phyloP scores from a whole-genome alignment of 2,329 filamentous ascomycete species.

The Phialophora verrucosa region DNA sequence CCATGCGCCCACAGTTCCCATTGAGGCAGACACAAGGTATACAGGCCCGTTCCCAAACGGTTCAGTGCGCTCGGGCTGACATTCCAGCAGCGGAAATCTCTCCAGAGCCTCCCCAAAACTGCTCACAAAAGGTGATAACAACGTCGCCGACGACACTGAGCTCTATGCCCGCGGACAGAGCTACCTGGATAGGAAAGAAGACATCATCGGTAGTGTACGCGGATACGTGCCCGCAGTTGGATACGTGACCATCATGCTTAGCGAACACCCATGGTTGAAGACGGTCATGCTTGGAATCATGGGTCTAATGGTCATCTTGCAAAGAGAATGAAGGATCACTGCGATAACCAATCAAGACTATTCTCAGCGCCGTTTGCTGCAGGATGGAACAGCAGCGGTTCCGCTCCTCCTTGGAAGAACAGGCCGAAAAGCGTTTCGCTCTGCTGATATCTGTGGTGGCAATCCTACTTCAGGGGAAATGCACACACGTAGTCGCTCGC shows the following conservation, averaged over 20 bases:
- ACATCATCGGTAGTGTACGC: constrained; percentile 91
- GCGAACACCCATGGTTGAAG: constrained; percentile 96
- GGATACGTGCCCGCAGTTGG: constrained; percentile 94
- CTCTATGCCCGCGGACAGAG: constrained; percentile 85
- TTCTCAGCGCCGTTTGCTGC: neutral
- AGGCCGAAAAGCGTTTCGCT: neutral
- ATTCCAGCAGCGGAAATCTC: constrained; percentile 20
- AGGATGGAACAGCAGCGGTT: constrained; percentile 8
- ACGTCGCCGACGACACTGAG: constrained; percentile 89
- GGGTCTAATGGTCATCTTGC: constrained; percentile 90
- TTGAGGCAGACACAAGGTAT: constrained; percentile 47
- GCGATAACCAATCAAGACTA: constrained; percentile 3
- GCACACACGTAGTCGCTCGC: neutral
- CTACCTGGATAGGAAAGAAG: constrained; percentile 77
- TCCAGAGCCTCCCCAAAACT: constrained; percentile 59
- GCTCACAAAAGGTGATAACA: constrained; percentile 98
- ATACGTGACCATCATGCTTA: constrained; percentile 94
- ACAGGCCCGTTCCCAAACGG: neutral
- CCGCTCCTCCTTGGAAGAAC: neutral
- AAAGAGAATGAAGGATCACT: constrained; percentile 70
- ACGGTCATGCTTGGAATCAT: constrained; percentile 92
- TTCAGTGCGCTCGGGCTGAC: neutral
- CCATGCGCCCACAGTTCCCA: constrained; percentile 52
- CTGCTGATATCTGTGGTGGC: neutral
- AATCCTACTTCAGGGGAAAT: neutral